Base-by-base conservation (phyloP, 2,329 filamentous ascomycete species). In the Botrytis aclada region DNA sequence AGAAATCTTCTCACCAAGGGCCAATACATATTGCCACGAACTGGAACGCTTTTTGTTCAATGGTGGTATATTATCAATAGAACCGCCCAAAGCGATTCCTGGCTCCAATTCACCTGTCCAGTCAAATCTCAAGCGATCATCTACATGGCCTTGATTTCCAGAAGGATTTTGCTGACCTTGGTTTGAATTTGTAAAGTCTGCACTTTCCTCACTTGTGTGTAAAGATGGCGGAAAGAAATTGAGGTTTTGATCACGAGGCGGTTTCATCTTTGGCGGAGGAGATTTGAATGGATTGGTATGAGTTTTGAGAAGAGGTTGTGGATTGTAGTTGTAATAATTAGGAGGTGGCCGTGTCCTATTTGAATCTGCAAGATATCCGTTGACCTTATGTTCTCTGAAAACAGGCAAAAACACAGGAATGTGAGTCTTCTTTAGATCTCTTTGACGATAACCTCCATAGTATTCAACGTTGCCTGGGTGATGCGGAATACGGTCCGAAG, bases 341-440 rank as follows among this genome's bases (percentile, higher is more conserved):
- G 63, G 73, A 9, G 72, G 74, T 34, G 76, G 76, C 4, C 74
- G 73, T 54, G 74, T 71, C 47, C 79, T 70, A 25, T 69, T 78
- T 25, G 79, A 80, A 72, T 81, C 76, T 69, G 78, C 74, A 34
- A 78, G 74, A 71, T 79, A 79, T 1, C 79, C 80, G 66, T 80
- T 80, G 39, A 80, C 74, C 58, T 78, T 78, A 51, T 80, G 76
- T 41, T 77, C 75, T 54, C 75, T 73, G 41, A 74, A 77, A 4
- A 76, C 71, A 22, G 80, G 79, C 14, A 78, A 70, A 16, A 80
- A 75, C 6, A 80, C 70, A 20, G 79, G 79, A 32, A 77, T 76
- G 20, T 70, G 73, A 16, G 71, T 76, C 51, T 77, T 75, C 45
- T 80, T 80, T 4, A 80, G 25, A n/a, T 79, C 77, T 61, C 76